Evolutionary conservation across 495 filamentous ascomycete species (phyloP).

Genomic region (Penicillium bialowiezense): DNA sequence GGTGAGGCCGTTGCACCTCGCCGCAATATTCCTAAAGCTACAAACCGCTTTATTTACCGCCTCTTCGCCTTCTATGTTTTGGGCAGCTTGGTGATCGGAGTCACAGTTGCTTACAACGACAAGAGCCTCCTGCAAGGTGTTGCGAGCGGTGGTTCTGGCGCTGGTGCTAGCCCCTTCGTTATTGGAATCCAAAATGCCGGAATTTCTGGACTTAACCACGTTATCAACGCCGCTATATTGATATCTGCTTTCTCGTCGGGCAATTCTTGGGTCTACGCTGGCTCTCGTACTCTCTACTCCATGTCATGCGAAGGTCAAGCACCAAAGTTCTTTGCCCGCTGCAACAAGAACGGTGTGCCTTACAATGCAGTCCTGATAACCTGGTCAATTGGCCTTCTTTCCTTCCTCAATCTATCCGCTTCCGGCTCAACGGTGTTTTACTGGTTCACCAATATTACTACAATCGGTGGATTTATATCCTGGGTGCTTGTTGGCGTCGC

Average conservation of each 20-base stretch:
- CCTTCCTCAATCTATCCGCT: conserved; percentile 45
- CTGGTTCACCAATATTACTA: conserved; percentile 56
- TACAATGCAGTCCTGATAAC: conserved; percentile 46
- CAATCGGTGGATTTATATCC: conserved; percentile 59
- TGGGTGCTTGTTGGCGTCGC: conserved; percentile 44
- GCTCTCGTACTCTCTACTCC: conserved; percentile 72
- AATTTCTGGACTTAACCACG: conserved; percentile 61
- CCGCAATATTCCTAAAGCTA: conserved; percentile 73
- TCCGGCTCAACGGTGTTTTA: conserved; percentile 52
- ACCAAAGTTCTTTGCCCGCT: conserved; percentile 48
- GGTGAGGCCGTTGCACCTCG: conserved; percentile 76
- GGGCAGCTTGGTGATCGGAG: conserved; percentile 52
- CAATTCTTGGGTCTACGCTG: conserved; percentile 75
- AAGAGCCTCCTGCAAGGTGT: conserved; percentile 48
- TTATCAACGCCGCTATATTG: conserved; percentile 74
- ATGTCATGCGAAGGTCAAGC: conserved; percentile 67
- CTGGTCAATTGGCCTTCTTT: conserved; percentile 44
- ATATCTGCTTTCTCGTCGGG: conserved; percentile 66
- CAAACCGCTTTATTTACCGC: conserved; percentile 79
- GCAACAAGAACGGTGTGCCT: conserved; percentile 45
- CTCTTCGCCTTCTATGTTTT: conserved; percentile 75
- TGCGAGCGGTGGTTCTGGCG: conserved; percentile 38
- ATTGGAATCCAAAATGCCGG: conserved; percentile 57
- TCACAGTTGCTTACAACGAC: conserved; percentile 52
- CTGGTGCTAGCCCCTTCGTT: conserved; percentile 54